Evolutionary conservation across 2,329 filamentous ascomycete genomes (phyloP).

Genomic region (Gremmenia infestans): DNA sequence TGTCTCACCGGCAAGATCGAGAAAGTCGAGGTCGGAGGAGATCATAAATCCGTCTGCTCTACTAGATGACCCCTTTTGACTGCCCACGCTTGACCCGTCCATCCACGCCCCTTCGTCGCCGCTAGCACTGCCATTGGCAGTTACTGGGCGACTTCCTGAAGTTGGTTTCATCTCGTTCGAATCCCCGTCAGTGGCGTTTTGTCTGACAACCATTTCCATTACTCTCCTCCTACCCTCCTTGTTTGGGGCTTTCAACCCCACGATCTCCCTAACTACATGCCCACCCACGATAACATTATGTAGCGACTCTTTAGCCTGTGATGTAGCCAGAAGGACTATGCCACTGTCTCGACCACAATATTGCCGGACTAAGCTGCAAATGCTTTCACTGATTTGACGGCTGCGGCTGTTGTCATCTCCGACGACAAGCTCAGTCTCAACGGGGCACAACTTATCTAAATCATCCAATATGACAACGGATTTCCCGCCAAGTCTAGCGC

Average conservation of each 20-base stretch:
- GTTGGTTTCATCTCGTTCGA: conserved; percentile 35
- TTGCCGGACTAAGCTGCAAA: conserved; percentile 77
- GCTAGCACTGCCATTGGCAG: conserved; percentile 46
- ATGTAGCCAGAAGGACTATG: conserved; percentile 83
- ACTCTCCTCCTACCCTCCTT: conserved; percentile 84
- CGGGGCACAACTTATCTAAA: conserved; percentile 85
- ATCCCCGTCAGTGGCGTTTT: conserved; percentile 42
- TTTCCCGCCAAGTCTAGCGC: conserved; percentile 76
- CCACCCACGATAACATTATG: conserved; percentile 88
- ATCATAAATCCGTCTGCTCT: conserved; percentile 62
- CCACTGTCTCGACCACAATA: conserved; percentile 76
- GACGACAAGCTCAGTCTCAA: conserved; percentile 90
- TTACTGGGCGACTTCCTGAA: conserved; percentile 47
- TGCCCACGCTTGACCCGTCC: conserved; percentile 60
- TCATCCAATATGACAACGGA: conserved; percentile 88
- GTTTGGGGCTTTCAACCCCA: conserved; percentile 83
- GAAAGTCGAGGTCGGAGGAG: conserved; percentile 75
- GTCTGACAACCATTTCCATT: conserved; percentile 69
- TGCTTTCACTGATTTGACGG: conserved; percentile 83
- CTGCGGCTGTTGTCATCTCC: conserved; percentile 91
- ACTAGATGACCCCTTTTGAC: conserved; percentile 37
- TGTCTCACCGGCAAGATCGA: conserved; percentile 88
- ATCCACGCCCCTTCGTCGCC: conserved; percentile 67
- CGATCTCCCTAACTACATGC: conserved; percentile 86
- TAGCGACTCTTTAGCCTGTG: conserved; percentile 86